Conservation (phyloP, 208 protist species). For the Phytomonas francai region DNA sequence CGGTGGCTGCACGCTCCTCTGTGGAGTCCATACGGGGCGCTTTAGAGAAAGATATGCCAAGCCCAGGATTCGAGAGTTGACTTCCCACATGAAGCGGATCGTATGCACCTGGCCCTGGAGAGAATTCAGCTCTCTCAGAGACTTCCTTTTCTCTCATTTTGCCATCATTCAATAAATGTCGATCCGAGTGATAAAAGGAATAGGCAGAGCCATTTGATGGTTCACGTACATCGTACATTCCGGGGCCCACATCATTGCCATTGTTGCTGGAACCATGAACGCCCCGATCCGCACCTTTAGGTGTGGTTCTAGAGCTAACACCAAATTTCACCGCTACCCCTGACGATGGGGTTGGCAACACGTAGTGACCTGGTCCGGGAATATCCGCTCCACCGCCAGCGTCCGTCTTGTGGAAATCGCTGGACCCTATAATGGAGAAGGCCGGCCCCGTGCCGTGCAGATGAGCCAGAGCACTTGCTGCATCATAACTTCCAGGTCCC, state of each 20-base stretch:
- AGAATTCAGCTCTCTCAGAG: not conserved
- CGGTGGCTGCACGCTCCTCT: not conserved
- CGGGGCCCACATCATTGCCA: not conserved
- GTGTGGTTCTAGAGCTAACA: not conserved
- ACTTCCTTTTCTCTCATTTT: not conserved
- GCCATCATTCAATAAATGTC: not conserved
- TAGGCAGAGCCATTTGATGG: not conserved
- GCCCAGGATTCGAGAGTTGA: not conserved
- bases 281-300: not conserved
- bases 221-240: not conserved
- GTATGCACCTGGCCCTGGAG: not conserved
- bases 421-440: not conserved
- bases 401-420: not conserved
- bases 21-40: not conserved
- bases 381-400: not conserved
- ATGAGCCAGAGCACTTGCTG: slow-evolving; percentile 1
- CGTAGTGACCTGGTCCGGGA: slow-evolving; percentile 1
- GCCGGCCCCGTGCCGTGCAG: not conserved
- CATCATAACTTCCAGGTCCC: slow-evolving; percentile 20
- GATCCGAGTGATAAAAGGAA: not conserved
- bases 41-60: not conserved
- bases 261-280: not conserved
- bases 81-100: not conserved
- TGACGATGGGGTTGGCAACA: not conserved
- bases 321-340: not conserved